Percentiles rank a stretch among this genome's conserved stretches.
Conservation (phyloP, 495 filamentous ascomycete genomes). For the Elasticomyces elasticus region DNA sequence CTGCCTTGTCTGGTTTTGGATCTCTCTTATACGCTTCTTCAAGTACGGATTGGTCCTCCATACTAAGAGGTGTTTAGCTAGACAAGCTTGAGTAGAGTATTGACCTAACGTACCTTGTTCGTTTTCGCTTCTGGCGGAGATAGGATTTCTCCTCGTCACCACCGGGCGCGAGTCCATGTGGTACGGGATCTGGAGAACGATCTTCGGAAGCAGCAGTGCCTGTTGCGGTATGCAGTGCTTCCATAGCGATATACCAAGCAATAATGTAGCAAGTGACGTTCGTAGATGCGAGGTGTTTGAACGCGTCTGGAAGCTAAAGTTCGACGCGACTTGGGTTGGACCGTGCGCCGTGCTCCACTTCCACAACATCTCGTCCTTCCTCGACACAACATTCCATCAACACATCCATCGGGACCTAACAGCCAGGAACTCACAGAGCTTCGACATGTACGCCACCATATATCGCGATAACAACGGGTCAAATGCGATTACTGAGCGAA, state of each 20-base stretch:
- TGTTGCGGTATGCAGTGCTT: neutral
- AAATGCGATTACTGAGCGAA: too few relatives aligned
- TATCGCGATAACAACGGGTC: too few relatives aligned
- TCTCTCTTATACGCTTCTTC: slow-evolving; percentile 79
- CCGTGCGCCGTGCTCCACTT: too few relatives aligned
- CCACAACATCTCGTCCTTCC: too few relatives aligned
- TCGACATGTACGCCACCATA: too few relatives aligned
- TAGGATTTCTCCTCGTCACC: slow-evolving; percentile 54
- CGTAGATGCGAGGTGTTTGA: neutral
- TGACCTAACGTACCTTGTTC: slow-evolving; percentile 43
- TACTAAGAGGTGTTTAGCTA: slow-evolving; percentile 37
- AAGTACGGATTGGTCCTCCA: slow-evolving; percentile 81
- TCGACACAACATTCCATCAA: too few relatives aligned
- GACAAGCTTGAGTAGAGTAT: neutral
- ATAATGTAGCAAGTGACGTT: neutral
- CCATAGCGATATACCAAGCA: neutral
- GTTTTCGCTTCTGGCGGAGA: slow-evolving; percentile 56
- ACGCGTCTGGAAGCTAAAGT: slow-evolving; percentile 1
- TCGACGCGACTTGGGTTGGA: too few relatives aligned
- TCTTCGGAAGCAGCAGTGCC: slow-evolving; percentile 48
- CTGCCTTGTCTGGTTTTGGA: slow-evolving; percentile 84
- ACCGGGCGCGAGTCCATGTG: slow-evolving; percentile 50
- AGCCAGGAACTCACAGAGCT: too few relatives aligned
- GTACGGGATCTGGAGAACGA: slow-evolving; percentile 57
- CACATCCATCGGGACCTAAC: too few relatives aligned